phyloP scores from a whole-genome alignment of 2,329 filamentous ascomycete genomes.

The Macrophomina phaseolina region DNA sequence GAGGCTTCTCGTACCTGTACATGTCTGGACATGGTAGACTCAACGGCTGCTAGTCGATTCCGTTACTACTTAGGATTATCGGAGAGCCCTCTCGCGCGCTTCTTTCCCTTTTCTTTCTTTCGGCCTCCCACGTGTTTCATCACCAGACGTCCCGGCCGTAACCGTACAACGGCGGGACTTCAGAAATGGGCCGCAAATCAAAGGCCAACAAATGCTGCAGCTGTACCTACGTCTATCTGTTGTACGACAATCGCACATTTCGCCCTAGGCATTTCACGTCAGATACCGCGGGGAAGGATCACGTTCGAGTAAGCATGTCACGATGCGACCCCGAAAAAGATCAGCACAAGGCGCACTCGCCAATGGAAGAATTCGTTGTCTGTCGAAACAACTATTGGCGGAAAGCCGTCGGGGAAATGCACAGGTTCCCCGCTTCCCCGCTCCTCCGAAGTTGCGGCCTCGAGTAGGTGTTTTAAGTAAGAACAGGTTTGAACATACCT shows the following conservation, averaged over 20 bases:
- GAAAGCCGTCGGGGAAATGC: background rate
- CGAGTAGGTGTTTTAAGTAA: background rate
- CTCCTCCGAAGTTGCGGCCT: background rate
- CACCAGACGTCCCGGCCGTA: too few species aligned
- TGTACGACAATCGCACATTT: too few species aligned
- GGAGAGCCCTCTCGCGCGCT: too few species aligned
- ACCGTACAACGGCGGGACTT: too few species aligned
- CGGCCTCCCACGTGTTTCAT: too few species aligned
- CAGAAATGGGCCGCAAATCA: too few species aligned
- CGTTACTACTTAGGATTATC: too few species aligned
- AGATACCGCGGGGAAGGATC: background rate
- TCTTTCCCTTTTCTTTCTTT: too few species aligned
- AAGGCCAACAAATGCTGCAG: background rate
- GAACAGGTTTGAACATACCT: background rate
- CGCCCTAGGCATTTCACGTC: background rate
- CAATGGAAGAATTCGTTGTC: background rate
- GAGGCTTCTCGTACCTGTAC: too few species aligned
- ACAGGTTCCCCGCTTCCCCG: conserved; percentile 5
- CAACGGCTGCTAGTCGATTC: too few species aligned
- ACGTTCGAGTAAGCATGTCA: conserved; percentile 13
- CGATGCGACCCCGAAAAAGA: background rate
- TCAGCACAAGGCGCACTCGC: background rate
- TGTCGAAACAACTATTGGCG: background rate
- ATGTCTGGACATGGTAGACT: too few species aligned
- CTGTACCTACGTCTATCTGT: too few species aligned